Evolutionary conservation across 2,329 filamentous ascomycete species (phyloP), one percentile per base, ranked within the genome.

Genomic region (Epichloe coenophiala): DNA sequence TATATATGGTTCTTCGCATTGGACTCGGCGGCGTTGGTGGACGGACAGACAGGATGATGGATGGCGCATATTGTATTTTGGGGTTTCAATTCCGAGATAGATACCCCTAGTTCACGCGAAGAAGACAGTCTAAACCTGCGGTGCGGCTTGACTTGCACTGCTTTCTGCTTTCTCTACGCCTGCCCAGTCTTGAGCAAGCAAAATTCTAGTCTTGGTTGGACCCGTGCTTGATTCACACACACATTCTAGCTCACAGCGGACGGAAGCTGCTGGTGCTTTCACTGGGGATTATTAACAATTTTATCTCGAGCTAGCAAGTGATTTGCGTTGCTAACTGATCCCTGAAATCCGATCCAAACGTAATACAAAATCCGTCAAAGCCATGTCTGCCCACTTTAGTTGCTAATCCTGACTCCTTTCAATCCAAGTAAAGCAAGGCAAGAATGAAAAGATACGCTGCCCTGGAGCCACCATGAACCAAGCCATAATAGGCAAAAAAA

Each of bases 351-450:
- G 27, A 51, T 51, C 45, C 40, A 51, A 51, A 41, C 41, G n/a
- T 45, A 21, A 21, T 21, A 48, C 45, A 51, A 45, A 33, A 48
- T 40, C 48, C 40, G 23, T 48, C 45, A 51, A 48, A 45, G 40
- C 41, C 35, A 44, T 15, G 40, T 21, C 37, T 17, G 44, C 38
- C 49, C 35, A 8, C 33, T 36, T 40, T 39, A 43, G 31, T 44
- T 47, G 49, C 50, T 45, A 48, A 19, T 48, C 46, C 41, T 33
- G 47, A 52, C 47, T 49, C 47, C 47, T 42, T 45, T 19, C 33
- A 17, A 47, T 43, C 47, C 45, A 48, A 51, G 40, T 45, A 46
- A 39, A 45, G 23, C 21, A 49, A 42, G 43, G 31, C 31, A 49
- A 52, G 15, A 45, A 33, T 36, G 7, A 21, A 46, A 31, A 41